Evolutionary conservation across 2,329 filamentous ascomycete species (phyloP).

Genomic region (Helicocarpus griseus): DNA sequence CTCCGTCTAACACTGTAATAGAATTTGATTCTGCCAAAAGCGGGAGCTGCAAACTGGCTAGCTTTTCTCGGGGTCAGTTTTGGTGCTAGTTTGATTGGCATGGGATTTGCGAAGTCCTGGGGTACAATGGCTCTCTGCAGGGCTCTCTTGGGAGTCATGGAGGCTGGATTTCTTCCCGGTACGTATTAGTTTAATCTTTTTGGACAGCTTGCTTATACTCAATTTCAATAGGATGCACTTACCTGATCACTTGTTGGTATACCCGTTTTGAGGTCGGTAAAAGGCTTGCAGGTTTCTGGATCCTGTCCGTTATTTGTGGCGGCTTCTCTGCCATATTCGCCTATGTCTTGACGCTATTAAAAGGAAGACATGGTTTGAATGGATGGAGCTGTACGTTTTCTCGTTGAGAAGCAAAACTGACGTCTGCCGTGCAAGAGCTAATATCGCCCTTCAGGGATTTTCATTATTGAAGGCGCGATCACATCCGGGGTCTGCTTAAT

Average conservation of each 20-base stretch:
- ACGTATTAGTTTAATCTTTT: neutral
- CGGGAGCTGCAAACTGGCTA: conserved; percentile 20
- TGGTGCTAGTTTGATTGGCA: conserved; percentile 19
- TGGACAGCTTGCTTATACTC: neutral
- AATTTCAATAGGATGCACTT: conserved; percentile 21
- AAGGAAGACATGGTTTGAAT: conserved; percentile 19
- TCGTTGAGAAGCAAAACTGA: no score
- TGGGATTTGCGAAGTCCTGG: conserved; percentile 25
- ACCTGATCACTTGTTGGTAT: conserved; percentile 29
- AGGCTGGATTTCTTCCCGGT: conserved; percentile 23
- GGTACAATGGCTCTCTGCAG: conserved; percentile 22
- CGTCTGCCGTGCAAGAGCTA: neutral
- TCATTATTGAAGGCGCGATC: conserved; percentile 21
- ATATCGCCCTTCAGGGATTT: conserved; percentile 11
- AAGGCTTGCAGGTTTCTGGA: conserved; percentile 17
- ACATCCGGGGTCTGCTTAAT: conserved; percentile 22
- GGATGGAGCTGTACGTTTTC: conserved; percentile 31
- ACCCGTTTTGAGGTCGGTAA: conserved; percentile 27
- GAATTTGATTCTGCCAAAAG: conserved; percentile 20
- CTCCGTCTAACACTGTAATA: conserved; percentile 2
- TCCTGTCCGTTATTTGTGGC: conserved; percentile 14
- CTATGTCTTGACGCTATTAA: conserved; percentile 24
- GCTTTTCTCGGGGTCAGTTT: conserved; percentile 19
- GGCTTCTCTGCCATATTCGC: conserved; percentile 29
- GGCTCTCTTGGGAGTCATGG: conserved; percentile 19